Evolutionary conservation across 176 grass and related monocot genomes (phyloP), one percentile per base, ranked within the genome.

Genomic region (Phyllostachys edulis): DNA sequence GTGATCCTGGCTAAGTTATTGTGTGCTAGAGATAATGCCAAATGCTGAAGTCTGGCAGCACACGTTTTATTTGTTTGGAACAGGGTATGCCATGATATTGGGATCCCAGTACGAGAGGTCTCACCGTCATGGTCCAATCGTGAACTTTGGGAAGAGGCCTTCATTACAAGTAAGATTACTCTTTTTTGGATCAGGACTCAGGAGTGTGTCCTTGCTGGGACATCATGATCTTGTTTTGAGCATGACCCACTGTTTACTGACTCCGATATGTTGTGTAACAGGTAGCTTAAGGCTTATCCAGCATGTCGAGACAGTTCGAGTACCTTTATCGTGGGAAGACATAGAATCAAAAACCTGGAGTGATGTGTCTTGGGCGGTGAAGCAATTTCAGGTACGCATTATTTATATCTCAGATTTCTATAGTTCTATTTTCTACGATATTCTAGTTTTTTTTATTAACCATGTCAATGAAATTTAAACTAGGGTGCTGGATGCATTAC

Each of bases 261-360:
- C 55, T 80, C 2, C 13, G 15, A 17, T 24, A 40, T 54, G 38
- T 61, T 41, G 16, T 92, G 70, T 39, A 82, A n/a, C 71, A 98
- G 93, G 96, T 90, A 93, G 96, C 69, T 88, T 98, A 87, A 93
- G 96, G 86, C 69, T 98, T 80, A 73, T 97, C 68, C 95, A 97
- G 69, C 87, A 97, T 79, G 92, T 93, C 39, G 95, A 91, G 44
- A 91, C 79, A 63, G 80, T 94, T 90, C 87, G 90, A 76, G 90
- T 71, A 75, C 89, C 92, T 82, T 56, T 23, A 54, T 67, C 61
- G 42, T 91, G 71, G 78, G 85, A 93, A 44, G 85, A 85, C 36
- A 90, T 93, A 67, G 59, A 86, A 59, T 36, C 79, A 69, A 91
- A 88, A 93, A 93, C 82, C 34, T 94, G 86, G 84, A 82, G 85